Conservation (phyloP, 495 filamentous ascomycete species). For the Tuber brumale region DNA sequence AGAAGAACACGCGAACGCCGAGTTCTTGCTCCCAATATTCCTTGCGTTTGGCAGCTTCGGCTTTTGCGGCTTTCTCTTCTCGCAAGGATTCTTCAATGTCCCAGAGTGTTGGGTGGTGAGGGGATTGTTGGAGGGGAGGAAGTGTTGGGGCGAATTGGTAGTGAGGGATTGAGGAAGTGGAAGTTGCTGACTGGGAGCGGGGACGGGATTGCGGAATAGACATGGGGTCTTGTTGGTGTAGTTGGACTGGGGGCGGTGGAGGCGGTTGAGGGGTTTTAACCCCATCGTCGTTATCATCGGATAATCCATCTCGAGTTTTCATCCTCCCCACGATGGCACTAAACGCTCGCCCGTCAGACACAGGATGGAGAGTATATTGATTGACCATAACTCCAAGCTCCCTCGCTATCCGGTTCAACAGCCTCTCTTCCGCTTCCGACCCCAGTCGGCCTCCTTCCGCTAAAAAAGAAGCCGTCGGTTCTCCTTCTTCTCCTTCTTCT, state of each 20-base stretch:
- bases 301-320: slow-evolving; percentile 29
- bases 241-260: slow-evolving; percentile 44
- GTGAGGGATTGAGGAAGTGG: slow-evolving; percentile 26
- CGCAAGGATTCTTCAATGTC: slow-evolving; percentile 54
- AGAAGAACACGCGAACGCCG: slow-evolving; percentile 62
- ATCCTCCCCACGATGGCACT: slow-evolving; percentile 57
- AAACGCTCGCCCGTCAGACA: slow-evolving; percentile 60
- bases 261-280: slow-evolving; percentile 46
- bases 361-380: slow-evolving; percentile 67
- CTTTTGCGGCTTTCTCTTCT: slow-evolving; percentile 25
- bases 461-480: slow-evolving; percentile 43
- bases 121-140: slow-evolving; percentile 1
- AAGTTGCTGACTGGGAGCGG: slow-evolving; percentile 32
- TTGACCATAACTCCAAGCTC: slow-evolving; percentile 80
- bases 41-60: slow-evolving; percentile 30
- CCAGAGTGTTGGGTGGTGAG: slow-evolving; percentile 55
- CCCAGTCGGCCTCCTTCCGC: slow-evolving; percentile 42
- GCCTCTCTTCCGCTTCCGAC: slow-evolving; percentile 63
- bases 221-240: slow-evolving; percentile 4
- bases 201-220: slow-evolving; percentile 20
- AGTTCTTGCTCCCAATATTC: slow-evolving; percentile 70
- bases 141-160: slow-evolving; percentile 38
- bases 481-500: slow-evolving; percentile 50
- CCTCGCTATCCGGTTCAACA: slow-evolving; percentile 75
- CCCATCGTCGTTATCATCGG: slow-evolving; percentile 17